phyloP scores from a whole-genome alignment of 169 alveolate species.

The Plasmodium gaboni region DNA sequence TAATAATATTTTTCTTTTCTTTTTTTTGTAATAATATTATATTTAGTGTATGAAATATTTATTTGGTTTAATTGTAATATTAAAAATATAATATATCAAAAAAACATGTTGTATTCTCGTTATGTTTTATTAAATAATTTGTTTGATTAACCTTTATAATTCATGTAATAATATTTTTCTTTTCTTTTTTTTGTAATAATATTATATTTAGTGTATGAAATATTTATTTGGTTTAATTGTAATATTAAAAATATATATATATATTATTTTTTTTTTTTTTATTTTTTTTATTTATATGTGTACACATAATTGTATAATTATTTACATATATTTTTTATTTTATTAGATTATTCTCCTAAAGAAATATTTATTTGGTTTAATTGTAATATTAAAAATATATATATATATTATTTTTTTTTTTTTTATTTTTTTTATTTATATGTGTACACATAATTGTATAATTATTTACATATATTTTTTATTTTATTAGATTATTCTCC shows the following conservation, averaged over 20 bases:
- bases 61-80: no score
- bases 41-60: not conserved
- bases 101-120: no score
- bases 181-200: constrained; percentile 19
- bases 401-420: constrained; percentile 3
- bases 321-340: constrained; percentile 3
- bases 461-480: not conserved
- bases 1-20: constrained; percentile 7
- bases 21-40: constrained; percentile 11
- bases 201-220: not conserved
- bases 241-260: not conserved
- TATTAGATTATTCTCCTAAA: not conserved
- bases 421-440: not conserved
- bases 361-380: no score
- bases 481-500: not conserved
- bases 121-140: no score
- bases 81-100: no score
- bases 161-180: not conserved
- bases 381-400: not conserved
- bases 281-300: not conserved
- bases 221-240: not conserved
- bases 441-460: not conserved
- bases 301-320: not conserved
- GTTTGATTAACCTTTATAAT: no score
- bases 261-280: constrained; percentile 13